A percentile compares a stretch with the other conserved stretches of the same genome.
phyloP scores from a whole-genome alignment of 2,329 filamentous ascomycete species.

The Phialemoniopsis sp. region DNA sequence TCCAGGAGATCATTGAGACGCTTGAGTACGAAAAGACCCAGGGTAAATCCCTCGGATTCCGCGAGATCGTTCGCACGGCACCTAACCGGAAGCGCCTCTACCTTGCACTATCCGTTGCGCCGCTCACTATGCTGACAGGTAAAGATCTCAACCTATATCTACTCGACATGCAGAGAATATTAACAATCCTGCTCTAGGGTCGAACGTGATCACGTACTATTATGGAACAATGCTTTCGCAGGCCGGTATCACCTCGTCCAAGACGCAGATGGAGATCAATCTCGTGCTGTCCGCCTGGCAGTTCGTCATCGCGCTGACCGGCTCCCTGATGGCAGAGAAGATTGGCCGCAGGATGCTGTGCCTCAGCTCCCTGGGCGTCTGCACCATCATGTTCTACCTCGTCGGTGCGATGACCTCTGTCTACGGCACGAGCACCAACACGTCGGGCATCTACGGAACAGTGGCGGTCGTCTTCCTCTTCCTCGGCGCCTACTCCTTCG shows the following conservation, averaged over 20 bases:
- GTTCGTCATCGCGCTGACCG: slow-evolving; percentile 27
- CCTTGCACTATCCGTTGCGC: slow-evolving; percentile 7
- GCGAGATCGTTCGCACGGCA: slow-evolving; percentile 6
- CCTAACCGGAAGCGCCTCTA: slow-evolving; percentile 6
- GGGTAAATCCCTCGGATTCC: slow-evolving; percentile 6
- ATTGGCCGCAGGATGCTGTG: slow-evolving; percentile 28
- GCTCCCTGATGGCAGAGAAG: slow-evolving; percentile 33
- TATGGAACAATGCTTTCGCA: slow-evolving; percentile 11
- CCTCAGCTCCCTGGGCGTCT: no score
- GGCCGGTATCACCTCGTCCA: slow-evolving; percentile 10
- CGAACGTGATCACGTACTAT: slow-evolving; percentile 10
- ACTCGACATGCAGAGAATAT: no score
- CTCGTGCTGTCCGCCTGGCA: slow-evolving; percentile 12
- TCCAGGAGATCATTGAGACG: slow-evolving; percentile 36
- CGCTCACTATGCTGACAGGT: slow-evolving; percentile 12
- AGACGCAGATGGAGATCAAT: slow-evolving; percentile 15
- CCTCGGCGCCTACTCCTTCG: slow-evolving; percentile 45
- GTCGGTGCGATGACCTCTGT: no score
- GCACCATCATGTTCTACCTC: no score
- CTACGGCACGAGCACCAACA: no score
- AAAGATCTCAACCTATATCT: no score
- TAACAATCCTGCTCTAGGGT: no score
- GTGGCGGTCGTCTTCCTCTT: slow-evolving; percentile 47
- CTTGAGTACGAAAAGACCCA: slow-evolving; percentile 7
- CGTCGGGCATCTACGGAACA: slow-evolving; percentile 25